A percentile compares a stretch with the other conserved stretches of the same genome.
phyloP scores from a whole-genome alignment of 2,329 filamentous ascomycete species.

The Xylariaceae sp. region DNA sequence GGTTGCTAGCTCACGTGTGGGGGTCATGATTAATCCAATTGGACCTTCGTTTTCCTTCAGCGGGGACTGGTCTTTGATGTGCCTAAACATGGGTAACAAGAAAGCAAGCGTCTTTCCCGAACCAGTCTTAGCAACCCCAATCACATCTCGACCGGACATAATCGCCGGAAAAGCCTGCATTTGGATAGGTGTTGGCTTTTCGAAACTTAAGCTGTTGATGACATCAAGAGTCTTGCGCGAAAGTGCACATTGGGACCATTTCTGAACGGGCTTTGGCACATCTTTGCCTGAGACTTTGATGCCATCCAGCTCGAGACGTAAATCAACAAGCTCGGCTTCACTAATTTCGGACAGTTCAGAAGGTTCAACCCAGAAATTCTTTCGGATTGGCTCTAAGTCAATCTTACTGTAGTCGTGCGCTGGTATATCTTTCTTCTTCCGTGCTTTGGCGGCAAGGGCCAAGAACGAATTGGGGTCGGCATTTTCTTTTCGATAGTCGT shows the following conservation, averaged over 20 bases:
- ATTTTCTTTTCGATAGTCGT: slow-evolving; percentile 45
- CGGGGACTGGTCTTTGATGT: slow-evolving; percentile 88
- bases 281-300: slow-evolving; percentile 90
- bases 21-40: slow-evolving; percentile 83
- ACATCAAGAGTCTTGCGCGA: slow-evolving; percentile 83
- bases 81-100: slow-evolving; percentile 91
- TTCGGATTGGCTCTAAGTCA: slow-evolving; percentile 78
- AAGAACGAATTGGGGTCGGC: slow-evolving; percentile 44
- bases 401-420: slow-evolving; percentile 80
- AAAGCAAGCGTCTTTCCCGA: slow-evolving; percentile 98
- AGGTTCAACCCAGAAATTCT: slow-evolving; percentile 92
- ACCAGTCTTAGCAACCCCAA: slow-evolving; percentile 94
- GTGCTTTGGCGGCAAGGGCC: slow-evolving; percentile 52
- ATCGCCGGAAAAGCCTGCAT: slow-evolving; percentile 90
- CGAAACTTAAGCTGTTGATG: slow-evolving; percentile 73
- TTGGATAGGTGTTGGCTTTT: slow-evolving; percentile 88
- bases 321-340: slow-evolving; percentile 72
- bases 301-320: slow-evolving; percentile 84
- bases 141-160: slow-evolving; percentile 93
- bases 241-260: slow-evolving; percentile 93
- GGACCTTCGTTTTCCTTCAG: slow-evolving; percentile 82
- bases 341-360: slow-evolving; percentile 76
- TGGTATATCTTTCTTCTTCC: slow-evolving; percentile 95
- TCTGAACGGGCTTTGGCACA: slow-evolving; percentile 87
- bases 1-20: slow-evolving; percentile 85